These are phyloP conservation scores for Lentinula guzmanii DNA, from an alignment of 768 basidiomycete species.

Conservation along the genomic window DNA sequence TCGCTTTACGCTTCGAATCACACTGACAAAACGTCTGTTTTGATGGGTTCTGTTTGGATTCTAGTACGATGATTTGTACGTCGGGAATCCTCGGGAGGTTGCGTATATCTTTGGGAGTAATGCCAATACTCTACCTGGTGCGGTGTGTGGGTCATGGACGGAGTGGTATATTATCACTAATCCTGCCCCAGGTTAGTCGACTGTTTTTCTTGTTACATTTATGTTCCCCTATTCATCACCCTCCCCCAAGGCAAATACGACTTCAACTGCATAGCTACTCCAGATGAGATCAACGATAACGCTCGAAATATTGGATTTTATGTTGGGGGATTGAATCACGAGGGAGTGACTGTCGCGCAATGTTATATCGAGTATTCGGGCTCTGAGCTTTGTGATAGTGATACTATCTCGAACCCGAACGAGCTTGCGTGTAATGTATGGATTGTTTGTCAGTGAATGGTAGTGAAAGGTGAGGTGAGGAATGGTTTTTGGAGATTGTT, in stretches of 20 bases:
- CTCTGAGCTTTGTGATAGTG: background rate
- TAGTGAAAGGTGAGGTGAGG: no score
- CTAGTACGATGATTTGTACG: background rate
- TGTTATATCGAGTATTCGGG: background rate
- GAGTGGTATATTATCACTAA: background rate
- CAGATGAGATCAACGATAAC: background rate
- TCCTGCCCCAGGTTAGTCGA: background rate
- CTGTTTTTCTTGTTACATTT: no score
- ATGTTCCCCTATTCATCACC: no score
- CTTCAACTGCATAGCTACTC: background rate
- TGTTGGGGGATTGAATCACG: background rate
- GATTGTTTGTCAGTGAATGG: no score
- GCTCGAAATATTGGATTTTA: background rate
- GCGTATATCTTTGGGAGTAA: background rate
- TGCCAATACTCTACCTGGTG: background rate
- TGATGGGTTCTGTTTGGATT: no score
- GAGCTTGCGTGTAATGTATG: background rate
- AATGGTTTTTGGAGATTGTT: no score
- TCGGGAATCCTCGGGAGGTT: background rate
- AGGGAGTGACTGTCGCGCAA: background rate
- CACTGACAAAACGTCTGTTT: no score
- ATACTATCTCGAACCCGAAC: constrained; percentile 1
- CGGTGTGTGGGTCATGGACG: background rate
- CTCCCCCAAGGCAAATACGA: background rate
- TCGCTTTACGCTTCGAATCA: no score